Percentiles rank a stretch among this genome's conserved stretches.
These are phyloP conservation scores for Poronia punctata DNA, from an alignment of 495 filamentous ascomycete species.

Conservation along the genomic window DNA sequence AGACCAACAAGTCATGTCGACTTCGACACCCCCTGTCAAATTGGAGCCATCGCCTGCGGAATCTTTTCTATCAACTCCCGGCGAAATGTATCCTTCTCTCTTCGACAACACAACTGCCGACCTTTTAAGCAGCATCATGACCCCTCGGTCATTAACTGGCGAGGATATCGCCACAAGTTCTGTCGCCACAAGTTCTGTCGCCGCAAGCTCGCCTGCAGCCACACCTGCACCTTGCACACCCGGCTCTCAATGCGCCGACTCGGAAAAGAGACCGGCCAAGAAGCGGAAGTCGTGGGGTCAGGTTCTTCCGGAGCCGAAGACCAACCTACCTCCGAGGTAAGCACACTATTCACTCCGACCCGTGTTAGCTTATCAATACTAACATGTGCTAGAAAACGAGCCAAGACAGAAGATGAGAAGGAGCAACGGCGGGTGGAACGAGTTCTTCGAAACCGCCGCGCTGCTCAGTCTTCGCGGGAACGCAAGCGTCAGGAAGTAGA, in stretches of 20 bases:
- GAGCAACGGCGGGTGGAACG: slow-evolving; percentile 96
- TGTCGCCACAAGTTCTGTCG: slow-evolving; percentile 6
- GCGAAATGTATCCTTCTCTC: slow-evolving; percentile 44
- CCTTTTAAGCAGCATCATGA: slow-evolving; percentile 38
- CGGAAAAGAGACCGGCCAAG: slow-evolving; percentile 76
- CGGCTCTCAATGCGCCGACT: too few species aligned
- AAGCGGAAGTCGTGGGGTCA: slow-evolving; percentile 99
- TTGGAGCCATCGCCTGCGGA: slow-evolving; percentile 45
- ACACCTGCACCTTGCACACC: too few species aligned
- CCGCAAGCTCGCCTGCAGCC: not conserved
- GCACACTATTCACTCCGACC: slow-evolving; percentile 11
- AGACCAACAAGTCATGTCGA: slow-evolving; percentile 17
- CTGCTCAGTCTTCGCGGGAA: slow-evolving; percentile 92
- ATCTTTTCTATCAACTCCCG: slow-evolving; percentile 46
- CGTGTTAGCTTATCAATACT: slow-evolving; percentile 1
- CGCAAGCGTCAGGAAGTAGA: slow-evolving; percentile 93
- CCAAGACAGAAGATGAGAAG: slow-evolving; percentile 98
- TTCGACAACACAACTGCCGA: slow-evolving; percentile 31
- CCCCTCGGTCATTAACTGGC: slow-evolving; percentile 32
- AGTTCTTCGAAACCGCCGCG: slow-evolving; percentile 89
- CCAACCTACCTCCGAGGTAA: slow-evolving; percentile 90
- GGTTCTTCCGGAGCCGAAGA: slow-evolving; percentile 92
- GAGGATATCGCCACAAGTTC: slow-evolving; percentile 16
- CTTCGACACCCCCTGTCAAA: slow-evolving; percentile 37
- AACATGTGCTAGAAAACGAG: slow-evolving; percentile 65